A percentile compares a stretch with the other conserved stretches of the same genome.
These are phyloP conservation scores for Melanomma pulvis-pyrius DNA, from an alignment of 495 filamentous ascomycete species.

Conservation along the genomic window DNA sequence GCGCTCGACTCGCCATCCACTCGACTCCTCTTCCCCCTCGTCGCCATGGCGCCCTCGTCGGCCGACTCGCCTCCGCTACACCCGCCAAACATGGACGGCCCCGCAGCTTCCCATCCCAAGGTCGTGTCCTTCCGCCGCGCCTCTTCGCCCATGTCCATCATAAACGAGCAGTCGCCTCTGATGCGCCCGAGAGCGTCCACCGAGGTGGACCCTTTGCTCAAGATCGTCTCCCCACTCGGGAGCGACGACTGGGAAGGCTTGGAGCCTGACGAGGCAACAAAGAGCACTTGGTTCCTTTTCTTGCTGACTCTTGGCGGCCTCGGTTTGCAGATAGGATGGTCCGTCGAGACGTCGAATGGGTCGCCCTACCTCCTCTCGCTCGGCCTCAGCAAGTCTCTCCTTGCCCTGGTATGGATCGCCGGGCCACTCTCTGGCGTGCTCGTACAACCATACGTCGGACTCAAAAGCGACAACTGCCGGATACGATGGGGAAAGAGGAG, in stretches of 20 bases:
- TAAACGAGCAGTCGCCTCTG: conserved; percentile 64
- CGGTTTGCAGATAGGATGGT: conserved; percentile 91
- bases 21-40: no score
- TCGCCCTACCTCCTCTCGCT: conserved; percentile 76
- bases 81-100: conserved; percentile 3
- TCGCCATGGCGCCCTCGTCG: conserved; percentile 17
- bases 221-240: conserved; percentile 35
- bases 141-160: conserved; percentile 10
- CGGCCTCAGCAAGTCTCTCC: conserved; percentile 88
- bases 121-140: conserved; percentile 31
- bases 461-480: conserved; percentile 85
- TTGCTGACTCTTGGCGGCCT: conserved; percentile 81
- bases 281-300: conserved; percentile 80
- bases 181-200: conserved; percentile 48
- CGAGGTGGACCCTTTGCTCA: conserved; percentile 40
- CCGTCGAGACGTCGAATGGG: conserved; percentile 84
- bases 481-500: conserved; percentile 79
- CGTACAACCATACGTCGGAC: conserved; percentile 93
- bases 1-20: no score
- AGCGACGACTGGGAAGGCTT: conserved; percentile 45
- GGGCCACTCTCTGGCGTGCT: conserved; percentile 82
- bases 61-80: conserved; percentile 6
- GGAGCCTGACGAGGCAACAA: conserved; percentile 56
- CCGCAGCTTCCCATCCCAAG: conserved; percentile 20
- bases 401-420: conserved; percentile 93